Base-by-base conservation (phyloP, 2,329 filamentous ascomycete species). In the Leptographium wingfieldii region DNA sequence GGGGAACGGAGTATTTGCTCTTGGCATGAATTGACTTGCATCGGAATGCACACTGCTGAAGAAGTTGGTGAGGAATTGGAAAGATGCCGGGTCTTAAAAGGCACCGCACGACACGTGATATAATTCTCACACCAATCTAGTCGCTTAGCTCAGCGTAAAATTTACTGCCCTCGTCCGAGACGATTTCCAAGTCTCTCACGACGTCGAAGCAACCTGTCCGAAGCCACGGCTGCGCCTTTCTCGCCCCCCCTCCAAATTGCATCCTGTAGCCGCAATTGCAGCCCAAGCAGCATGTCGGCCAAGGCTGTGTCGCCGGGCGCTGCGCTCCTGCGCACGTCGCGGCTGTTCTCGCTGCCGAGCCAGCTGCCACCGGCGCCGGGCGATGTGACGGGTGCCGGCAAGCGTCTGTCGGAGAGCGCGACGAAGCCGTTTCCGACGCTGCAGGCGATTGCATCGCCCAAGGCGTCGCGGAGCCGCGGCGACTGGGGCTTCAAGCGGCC, bases 401-500 rank as follows among this genome's bases (percentile, higher is more conserved):
- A 73, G 59, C 77, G 74, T 63, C 73, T 76, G 63, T 91, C 88
- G 19, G 77, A 84, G 59, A 85, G 83, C 27, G 84, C 87, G 52
- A 97, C 92, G 16, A 79, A 82, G 62, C 81, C 83, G 35, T 88
- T 87, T 73, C 92, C 92, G n/a, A 90, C 85, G 58, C 82, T 88
- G 70, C 88, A 94, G 69, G 83, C 91, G 63, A 87, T 97, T 69
- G 85, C 86, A 16, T 92, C 90, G 0, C 86, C 90, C 6, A 75
- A 80, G 53, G 80, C 84, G 22, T 92, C 91, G 9, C 80, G 90
- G 29, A 76, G 79, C 49, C 83, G 83, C 68, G 92, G 92, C 43
- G 92, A 97, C 69, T 97, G 92, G 92, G 92, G 92, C 16, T 76
- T 96, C 67, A 97, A 97, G 76, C 80, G 92, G 59, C 80, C 90